Conservation (phyloP, 169 alveolate species). For the Plasmodium adleri region DNA sequence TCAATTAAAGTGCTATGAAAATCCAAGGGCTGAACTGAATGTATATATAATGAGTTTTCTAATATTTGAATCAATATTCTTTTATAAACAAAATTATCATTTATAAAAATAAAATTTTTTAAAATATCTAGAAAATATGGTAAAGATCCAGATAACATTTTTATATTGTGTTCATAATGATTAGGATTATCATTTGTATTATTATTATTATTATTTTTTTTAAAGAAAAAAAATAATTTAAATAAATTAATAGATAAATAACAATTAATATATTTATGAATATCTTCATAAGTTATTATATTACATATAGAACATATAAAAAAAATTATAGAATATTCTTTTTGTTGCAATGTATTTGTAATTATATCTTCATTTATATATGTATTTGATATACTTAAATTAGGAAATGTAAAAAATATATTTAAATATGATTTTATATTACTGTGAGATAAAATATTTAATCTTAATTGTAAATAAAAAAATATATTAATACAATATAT, state of each 20-base stretch:
- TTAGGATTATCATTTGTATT: not conserved
- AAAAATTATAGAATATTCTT: constrained; percentile 44
- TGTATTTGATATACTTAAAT: not conserved
- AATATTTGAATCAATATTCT: constrained; percentile 6
- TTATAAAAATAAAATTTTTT: constrained; percentile 11
- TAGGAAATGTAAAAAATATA: constrained; percentile 21
- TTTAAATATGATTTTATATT: constrained; percentile 22
- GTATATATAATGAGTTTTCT: not conserved
- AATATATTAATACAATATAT: constrained; percentile 58
- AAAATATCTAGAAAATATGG: constrained; percentile 20
- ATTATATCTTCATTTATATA: constrained; percentile 18
- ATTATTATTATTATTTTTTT: constrained; percentile 1
- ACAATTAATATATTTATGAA: constrained; percentile 14
- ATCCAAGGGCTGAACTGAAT: too few relatives aligned
- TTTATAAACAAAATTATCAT: constrained; percentile 42
- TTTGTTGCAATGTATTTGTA: constrained; percentile 36
- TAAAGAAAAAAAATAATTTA: constrained; percentile 40
- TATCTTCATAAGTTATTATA: constrained; percentile 20
- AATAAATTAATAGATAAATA: constrained; percentile 16
- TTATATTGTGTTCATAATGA: constrained; percentile 17
- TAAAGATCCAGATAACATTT: not conserved
- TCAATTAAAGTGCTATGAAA: too few relatives aligned
- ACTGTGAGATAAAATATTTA: constrained; percentile 14
- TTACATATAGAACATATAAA: constrained; percentile 17
- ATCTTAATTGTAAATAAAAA: constrained; percentile 52